phyloP scores from a whole-genome alignment of 805 yeast genomes.

The Blastobotrys terrestris region DNA sequence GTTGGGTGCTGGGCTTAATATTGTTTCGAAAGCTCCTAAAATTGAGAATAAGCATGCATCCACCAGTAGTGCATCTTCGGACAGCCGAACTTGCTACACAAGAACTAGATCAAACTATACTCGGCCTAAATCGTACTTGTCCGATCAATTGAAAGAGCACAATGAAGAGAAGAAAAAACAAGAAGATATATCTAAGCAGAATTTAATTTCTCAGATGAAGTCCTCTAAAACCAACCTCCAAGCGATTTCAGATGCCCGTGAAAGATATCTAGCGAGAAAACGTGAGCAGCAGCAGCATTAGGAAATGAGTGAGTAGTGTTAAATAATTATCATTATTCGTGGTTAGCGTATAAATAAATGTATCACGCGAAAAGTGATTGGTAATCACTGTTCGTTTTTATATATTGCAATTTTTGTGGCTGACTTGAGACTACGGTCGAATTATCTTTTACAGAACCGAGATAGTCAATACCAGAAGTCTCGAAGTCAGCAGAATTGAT shows the following conservation, averaged over 20 bases:
- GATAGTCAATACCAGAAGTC: background rate
- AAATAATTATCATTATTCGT: constrained; percentile 2
- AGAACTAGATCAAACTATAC: constrained; percentile 9
- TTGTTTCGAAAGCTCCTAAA: constrained; percentile 8
- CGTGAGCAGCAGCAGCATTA: constrained; percentile 7
- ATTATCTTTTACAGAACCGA: background rate
- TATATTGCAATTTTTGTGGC: background rate
- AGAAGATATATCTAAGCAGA: constrained; percentile 3
- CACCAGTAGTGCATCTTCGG: background rate
- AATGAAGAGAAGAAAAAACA: background rate
- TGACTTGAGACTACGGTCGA: background rate
- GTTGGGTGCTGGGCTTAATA: constrained; percentile 24
- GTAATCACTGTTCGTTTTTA: background rate
- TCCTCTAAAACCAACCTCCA: constrained; percentile 12
- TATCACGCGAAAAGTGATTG: background rate
- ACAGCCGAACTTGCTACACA: constrained; percentile 3
- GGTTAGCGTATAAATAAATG: constrained; percentile 5
- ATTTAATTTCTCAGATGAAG: constrained; percentile 9
- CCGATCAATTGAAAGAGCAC: constrained; percentile 5
- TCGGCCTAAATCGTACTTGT: constrained; percentile 7
- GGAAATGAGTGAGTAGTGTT: too few relatives aligned
- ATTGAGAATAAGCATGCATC: constrained; percentile 2
- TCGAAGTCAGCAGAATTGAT: background rate
- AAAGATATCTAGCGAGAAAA: constrained; percentile 25
- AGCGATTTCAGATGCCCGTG: constrained; percentile 21